Base-by-base conservation (phyloP, 805 yeast genomes). In the Candida ipomoeae region DNA sequence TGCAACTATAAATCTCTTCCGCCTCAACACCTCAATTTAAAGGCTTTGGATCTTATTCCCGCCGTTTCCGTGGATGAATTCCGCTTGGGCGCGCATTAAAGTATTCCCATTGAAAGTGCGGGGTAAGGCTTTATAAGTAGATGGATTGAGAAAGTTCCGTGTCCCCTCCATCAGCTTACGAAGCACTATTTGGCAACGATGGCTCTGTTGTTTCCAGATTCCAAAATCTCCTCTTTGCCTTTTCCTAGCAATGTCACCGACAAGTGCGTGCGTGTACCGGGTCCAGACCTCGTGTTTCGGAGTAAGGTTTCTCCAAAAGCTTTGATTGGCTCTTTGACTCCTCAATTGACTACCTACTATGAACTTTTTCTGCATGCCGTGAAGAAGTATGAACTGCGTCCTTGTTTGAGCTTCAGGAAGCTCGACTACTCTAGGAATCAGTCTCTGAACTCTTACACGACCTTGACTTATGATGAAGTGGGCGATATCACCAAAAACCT, bases 401-500 rank as follows among this genome's bases (percentile, higher is more conserved):
- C 71, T 2, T 70, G 73, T 49, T 59, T 79, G 18, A 77, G 76
- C 3, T 62, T 58, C 31, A 61, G 81, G 44, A 61, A 62, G 36
- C 69, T 65, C 51, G 59, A 73, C 60, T 58, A 67, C n/a, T 60
- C 57, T 5, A 59, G 71, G 2, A 67, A 71, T 14, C 33, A 33
- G 20, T 36, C 52, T 8, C 62, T 59, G 15, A 66, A 71, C 20
- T 48, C 60, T 33, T 84, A 74, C 67, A 64, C 73, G 3, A 74
- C 68, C 60, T 68, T 75, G 39, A 63, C 78, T 2, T 84, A 74
- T 58, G 58, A 52, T 5, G 63, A 72, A 47, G 71, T 80, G 23
- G 72, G 73, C 15, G 54, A 61, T 29, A 68, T 81, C 51, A 74
- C 80, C 46, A 65, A 67, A 37, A 58, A 70, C 46, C 68, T 82